phyloP scores from a whole-genome alignment of 495 filamentous ascomycete genomes.

The Podospora australis region DNA sequence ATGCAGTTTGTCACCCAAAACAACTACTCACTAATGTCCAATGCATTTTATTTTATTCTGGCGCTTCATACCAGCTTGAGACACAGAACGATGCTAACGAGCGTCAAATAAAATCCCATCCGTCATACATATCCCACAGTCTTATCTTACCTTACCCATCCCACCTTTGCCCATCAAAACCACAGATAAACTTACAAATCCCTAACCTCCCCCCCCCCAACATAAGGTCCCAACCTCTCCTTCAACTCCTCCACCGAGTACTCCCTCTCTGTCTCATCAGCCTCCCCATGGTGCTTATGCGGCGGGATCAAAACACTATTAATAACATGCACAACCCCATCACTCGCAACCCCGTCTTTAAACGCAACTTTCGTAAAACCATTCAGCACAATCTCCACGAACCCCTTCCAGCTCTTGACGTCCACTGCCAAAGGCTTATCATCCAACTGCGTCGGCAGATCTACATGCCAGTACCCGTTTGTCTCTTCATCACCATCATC shows the following conservation, averaged over 20 bases:
- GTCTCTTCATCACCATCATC: constrained; percentile 7
- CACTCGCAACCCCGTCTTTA: constrained; percentile 59
- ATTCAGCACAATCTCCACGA: constrained; percentile 64
- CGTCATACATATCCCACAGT: background rate
- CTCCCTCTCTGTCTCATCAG: constrained; percentile 10
- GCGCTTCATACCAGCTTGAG: too few relatives aligned
- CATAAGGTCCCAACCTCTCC: constrained; percentile 22
- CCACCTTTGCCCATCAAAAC: too few relatives aligned
- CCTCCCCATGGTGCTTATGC: constrained; percentile 32
- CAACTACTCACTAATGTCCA: background rate
- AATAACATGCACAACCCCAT: constrained; percentile 75
- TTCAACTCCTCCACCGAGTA: constrained; percentile 23
- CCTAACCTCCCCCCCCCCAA: constrained; percentile 3
- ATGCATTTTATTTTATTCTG: too few relatives aligned
- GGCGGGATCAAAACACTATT: constrained; percentile 69
- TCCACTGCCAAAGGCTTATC: constrained; percentile 58
- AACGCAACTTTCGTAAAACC: constrained; percentile 53
- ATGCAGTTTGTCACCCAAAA: background rate
- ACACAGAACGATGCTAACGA: too few relatives aligned
- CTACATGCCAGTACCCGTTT: constrained; percentile 44
- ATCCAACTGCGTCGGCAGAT: constrained; percentile 60
- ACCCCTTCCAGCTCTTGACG: constrained; percentile 54
- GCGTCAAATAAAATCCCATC: background rate
- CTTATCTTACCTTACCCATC: background rate
- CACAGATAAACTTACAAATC: too few relatives aligned